A percentile compares a stretch with the other conserved stretches of the same genome.
Conservation (phyloP, 352 stramenopile genomes). For the Globisporangium abappressorium region DNA sequence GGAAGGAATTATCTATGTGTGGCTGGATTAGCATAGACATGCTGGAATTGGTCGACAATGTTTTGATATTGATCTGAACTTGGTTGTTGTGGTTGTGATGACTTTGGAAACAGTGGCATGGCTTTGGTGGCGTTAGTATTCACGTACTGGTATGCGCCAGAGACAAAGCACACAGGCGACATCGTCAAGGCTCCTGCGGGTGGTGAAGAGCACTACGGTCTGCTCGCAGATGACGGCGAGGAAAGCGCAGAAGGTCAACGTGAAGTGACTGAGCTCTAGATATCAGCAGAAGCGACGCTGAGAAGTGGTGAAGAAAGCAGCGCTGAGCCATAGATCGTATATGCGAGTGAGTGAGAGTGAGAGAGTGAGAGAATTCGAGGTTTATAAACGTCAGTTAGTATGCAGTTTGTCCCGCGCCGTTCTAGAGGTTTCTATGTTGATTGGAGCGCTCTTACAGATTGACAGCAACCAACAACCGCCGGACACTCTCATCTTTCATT, state of each 20-base stretch:
- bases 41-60: background rate
- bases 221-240: slow-evolving; percentile 33
- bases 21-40: background rate
- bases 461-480: background rate
- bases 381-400: background rate
- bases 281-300: background rate
- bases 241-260: slow-evolving; percentile 28
- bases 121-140: slow-evolving; percentile 38
- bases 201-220: slow-evolving; percentile 39
- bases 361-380: background rate
- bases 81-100: slow-evolving; percentile 6
- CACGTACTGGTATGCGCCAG: slow-evolving; percentile 49
- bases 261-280: slow-evolving; percentile 51
- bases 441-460: background rate
- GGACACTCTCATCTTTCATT: background rate
- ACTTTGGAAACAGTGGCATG: slow-evolving; percentile 28
- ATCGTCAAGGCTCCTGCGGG: slow-evolving; percentile 12
- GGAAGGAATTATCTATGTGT: background rate
- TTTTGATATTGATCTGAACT: background rate
- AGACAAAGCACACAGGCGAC: slow-evolving; percentile 56
- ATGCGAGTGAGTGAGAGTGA: background rate
- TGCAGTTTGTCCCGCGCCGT: background rate
- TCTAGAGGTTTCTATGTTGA: background rate
- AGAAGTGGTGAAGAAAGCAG: background rate
- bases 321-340: background rate